A percentile compares a stretch with the other conserved stretches of the same genome.
phyloP scores from a whole-genome alignment of 805 yeast genomes.

The Starmerella floris region DNA sequence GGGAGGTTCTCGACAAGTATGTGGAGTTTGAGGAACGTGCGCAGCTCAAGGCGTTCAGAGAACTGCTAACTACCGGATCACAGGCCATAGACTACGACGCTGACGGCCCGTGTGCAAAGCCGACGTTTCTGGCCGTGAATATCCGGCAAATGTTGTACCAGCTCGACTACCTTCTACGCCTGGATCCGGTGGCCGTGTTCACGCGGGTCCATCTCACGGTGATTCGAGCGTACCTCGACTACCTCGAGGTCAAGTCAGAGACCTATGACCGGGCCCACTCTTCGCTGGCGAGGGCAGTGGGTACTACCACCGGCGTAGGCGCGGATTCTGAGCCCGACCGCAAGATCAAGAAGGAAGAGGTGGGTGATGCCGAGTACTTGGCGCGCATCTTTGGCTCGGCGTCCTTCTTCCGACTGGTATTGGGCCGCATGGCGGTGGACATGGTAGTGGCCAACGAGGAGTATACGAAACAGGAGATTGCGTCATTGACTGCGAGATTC shows the following conservation, averaged over 20 bases:
- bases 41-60: background rate
- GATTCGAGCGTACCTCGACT: slow-evolving; percentile 39
- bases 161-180: slow-evolving; percentile 36
- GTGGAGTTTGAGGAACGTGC: slow-evolving; percentile 2
- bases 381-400: slow-evolving; percentile 31
- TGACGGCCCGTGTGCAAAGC: slow-evolving; percentile 32
- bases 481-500: background rate
- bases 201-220: slow-evolving; percentile 45
- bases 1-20: background rate
- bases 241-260: slow-evolving; percentile 32
- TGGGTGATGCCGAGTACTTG: slow-evolving; percentile 29
- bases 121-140: slow-evolving; percentile 50
- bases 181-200: slow-evolving; percentile 27
- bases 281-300: slow-evolving; percentile 27
- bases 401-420: slow-evolving; percentile 29
- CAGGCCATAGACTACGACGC: slow-evolving; percentile 41
- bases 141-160: slow-evolving; percentile 37
- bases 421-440: slow-evolving; percentile 35
- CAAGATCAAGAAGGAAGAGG: background rate
- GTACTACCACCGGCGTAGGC: slow-evolving; percentile 21
- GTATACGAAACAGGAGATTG: slow-evolving; percentile 1
- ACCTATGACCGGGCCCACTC: slow-evolving; percentile 34
- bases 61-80: slow-evolving; percentile 1
- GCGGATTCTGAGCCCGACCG: slow-evolving; percentile 1
- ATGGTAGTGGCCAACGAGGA: slow-evolving; percentile 25